Percentiles rank a stretch among this genome's conserved stretches.
Conservation (phyloP, 345 rosid genomes). For the Excoecaria agallocha region DNA sequence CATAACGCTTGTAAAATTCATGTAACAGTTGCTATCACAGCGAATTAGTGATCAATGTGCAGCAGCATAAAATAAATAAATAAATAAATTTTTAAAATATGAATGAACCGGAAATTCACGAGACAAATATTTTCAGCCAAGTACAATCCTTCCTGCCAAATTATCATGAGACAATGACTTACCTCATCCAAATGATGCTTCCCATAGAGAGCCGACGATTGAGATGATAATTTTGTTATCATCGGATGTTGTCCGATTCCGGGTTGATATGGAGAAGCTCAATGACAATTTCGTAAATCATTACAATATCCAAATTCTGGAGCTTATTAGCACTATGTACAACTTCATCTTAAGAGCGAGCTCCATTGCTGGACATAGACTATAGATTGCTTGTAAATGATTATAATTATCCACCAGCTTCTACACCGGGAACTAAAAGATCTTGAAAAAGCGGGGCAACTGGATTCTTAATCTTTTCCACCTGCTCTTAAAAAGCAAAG, state of each 20-base stretch:
- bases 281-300: background rate
- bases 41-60: too few species aligned
- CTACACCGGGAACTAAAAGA: conserved; percentile 7
- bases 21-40: too few species aligned
- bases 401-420: background rate
- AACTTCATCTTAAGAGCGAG: conserved; percentile 8
- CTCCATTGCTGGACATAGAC: background rate
- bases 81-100: too few species aligned
- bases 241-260: background rate
- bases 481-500: conserved; percentile 45
- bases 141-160: background rate
- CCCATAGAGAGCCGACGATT: background rate
- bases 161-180: conserved; percentile 1
- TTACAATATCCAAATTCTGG: background rate
- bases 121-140: background rate
- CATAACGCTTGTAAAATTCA: too few species aligned
- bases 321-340: conserved; percentile 16
- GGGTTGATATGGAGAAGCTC: background rate
- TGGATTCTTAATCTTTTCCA: conserved; percentile 74
- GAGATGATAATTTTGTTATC: background rate
- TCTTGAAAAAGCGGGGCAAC: conserved; percentile 31
- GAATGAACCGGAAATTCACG: too few species aligned
- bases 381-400: too few species aligned
- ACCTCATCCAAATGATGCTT: background rate
- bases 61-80: too few species aligned